Conservation (phyloP, 2,329 filamentous ascomycete genomes). For the Ophiosphaerella narmari region DNA sequence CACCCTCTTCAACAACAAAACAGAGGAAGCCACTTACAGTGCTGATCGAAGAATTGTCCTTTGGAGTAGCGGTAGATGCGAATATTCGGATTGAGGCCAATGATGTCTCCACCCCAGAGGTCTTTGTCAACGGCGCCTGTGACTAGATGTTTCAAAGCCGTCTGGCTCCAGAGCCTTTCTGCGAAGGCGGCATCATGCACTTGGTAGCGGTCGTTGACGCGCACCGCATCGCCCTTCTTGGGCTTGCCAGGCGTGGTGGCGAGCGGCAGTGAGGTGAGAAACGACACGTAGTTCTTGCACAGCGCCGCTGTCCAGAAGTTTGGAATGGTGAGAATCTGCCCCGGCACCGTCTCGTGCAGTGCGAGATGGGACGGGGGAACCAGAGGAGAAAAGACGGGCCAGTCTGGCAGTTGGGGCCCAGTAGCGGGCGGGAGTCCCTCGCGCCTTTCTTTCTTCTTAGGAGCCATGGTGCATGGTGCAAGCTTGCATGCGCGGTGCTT, state of each 20-base stretch:
- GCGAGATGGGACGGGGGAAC: slow-evolving; percentile 68
- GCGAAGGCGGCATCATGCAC: slow-evolving; percentile 77
- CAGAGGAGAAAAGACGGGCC: slow-evolving; percentile 73
- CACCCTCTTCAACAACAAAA: background rate
- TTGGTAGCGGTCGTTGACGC: slow-evolving; percentile 90
- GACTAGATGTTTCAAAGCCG: slow-evolving; percentile 69
- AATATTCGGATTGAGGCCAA: slow-evolving; percentile 89
- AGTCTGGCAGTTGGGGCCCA: slow-evolving; percentile 55
- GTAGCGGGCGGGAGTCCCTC: slow-evolving; percentile 4
- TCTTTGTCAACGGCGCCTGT: slow-evolving; percentile 27
- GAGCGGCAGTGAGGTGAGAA: slow-evolving; percentile 71
- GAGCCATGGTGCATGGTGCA: slow-evolving; percentile 25
- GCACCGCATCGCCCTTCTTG: slow-evolving; percentile 77
- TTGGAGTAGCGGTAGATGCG: slow-evolving; percentile 84
- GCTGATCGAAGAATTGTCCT: slow-evolving; percentile 89
- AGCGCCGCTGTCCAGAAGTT: slow-evolving; percentile 76
- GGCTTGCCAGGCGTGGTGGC: slow-evolving; percentile 78
- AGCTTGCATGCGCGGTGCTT: background rate
- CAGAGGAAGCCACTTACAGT: slow-evolving; percentile 67
- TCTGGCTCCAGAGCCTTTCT: slow-evolving; percentile 74
- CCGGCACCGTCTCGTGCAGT: slow-evolving; percentile 61
- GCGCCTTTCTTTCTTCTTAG: slow-evolving; percentile 33
- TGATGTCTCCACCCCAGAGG: slow-evolving; percentile 76
- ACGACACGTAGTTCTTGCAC: slow-evolving; percentile 76
- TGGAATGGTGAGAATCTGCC: slow-evolving; percentile 74